Base-by-base conservation (phyloP, 1,284 basidiomycete genomes). In the Butyriboletus appendiculatus region DNA sequence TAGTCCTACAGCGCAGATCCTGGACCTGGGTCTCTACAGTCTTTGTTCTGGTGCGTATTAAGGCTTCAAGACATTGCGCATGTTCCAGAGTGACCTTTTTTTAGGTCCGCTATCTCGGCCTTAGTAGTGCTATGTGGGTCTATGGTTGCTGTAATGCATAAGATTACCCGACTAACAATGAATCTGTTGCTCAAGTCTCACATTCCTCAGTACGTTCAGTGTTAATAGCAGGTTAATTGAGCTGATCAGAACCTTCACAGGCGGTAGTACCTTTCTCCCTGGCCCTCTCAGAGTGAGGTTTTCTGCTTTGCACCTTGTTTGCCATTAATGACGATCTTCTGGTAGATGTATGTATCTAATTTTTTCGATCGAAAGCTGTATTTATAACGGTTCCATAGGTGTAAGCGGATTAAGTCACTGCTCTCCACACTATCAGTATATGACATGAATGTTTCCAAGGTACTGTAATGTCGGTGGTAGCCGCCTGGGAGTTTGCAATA, bases 81-180 rank as follows among this genome's bases (percentile, higher is more conserved):
- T 5, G 6, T 33, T 37, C 10, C 15, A 4, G 38, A 40, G 12
- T 45, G 32, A 45, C 11, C 1, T 4, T 16, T 3, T 2, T 2
- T 10, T 28, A 61, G 59, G 42, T 55, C 5, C 59, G 48, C 11
- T 59, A 59, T 50, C 3, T 50, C 15, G 60, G 53, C 7, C 40
- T 62, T 38, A 50, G 7, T 33, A 47, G 41, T 34, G 35, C n/a
- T 15, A 50, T 62, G 59, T 60, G 45, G 3, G 59, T 58, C 18
- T 8, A n/a, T n/a, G 39, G 5, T 20, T 14, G 4, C 15, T 16
- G 5, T 22, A 5, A 22, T 34, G 9, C n/a, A 14, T 14, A 6
- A 10, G 20, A 26, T 3, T 16, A n/a, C 11, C 8, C 7, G 4
- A 12, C 28, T 37, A 11, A 45, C 10, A 6, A 22, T 6, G 3